A percentile compares a stretch with the other conserved stretches of the same genome.
Conservation (phyloP, 2,329 filamentous ascomycete species). For the Aspergillus neotritici region DNA sequence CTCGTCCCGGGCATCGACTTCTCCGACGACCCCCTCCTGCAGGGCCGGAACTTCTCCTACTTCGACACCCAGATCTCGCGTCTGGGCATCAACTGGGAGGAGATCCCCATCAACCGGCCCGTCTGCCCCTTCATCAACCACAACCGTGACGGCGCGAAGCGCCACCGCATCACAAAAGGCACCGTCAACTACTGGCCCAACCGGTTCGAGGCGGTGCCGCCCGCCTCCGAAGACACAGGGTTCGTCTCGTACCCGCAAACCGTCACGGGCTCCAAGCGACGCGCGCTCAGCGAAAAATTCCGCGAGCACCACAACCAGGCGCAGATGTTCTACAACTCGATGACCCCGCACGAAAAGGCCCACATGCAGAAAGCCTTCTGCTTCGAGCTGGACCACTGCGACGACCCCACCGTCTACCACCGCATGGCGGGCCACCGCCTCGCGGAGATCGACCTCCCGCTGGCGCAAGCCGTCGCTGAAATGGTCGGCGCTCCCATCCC, state of each 20-base stretch:
- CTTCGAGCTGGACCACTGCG: conserved; percentile 50
- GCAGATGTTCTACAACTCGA: conserved; percentile 33
- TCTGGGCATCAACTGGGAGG: conserved; percentile 68
- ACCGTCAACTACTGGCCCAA: conserved; percentile 78
- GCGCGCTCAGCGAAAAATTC: conserved; percentile 44
- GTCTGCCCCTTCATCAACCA: conserved; percentile 70
- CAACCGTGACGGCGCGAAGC: conserved; percentile 67
- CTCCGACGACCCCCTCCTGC: conserved; percentile 67
- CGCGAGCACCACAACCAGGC: conserved; percentile 35
- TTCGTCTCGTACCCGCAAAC: conserved; percentile 65
- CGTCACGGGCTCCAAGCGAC: conserved; percentile 63
- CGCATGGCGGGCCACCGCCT: conserved; percentile 60
- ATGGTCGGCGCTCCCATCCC: conserved; percentile 63
- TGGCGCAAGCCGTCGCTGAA: conserved; percentile 64
- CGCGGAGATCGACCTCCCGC: conserved; percentile 62
- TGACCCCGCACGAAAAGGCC: conserved; percentile 31
- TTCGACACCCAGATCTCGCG: conserved; percentile 56
- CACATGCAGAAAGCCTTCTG: conserved; percentile 34
- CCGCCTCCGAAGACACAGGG: conserved; percentile 56
- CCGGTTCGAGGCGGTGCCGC: conserved; percentile 58
- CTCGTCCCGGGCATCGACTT: conserved; percentile 73
- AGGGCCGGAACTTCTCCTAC: conserved; percentile 65
- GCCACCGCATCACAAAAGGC: conserved; percentile 68
- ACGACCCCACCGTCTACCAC: conserved; percentile 69
- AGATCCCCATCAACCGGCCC: conserved; percentile 70